Evolutionary conservation across 1,284 basidiomycete species (phyloP), one percentile per base, ranked within the genome.

Genomic region (Rhodotorula glutinis): DNA sequence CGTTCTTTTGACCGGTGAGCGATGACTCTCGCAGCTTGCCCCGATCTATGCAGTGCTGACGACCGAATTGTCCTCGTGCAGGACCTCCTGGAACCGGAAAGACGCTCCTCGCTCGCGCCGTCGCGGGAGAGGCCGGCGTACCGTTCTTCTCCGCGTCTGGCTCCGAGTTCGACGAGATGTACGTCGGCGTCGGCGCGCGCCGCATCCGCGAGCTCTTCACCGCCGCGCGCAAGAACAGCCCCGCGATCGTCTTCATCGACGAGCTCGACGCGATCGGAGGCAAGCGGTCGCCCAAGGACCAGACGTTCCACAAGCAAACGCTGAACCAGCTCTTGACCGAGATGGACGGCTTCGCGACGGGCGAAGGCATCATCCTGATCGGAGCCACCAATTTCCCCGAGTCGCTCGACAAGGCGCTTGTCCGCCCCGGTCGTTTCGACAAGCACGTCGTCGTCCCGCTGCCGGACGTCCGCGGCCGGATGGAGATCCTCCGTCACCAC

Each of bases 91-190:
- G 94, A 75, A 98, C 95, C 27, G 95, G 95, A 78, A 98, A 98
- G 82, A 98, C 95, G 2, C 86, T 98, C 84, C 84, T 98, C 19
- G 95, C 95, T 5, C 84, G 94, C 67, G 95, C 95, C 17, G 90
- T 98, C 10, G 95, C 95, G 21, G 96, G 96, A 62, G 94, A 98
- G 81, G 96, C 95, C 17, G 95, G 90, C 52, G 93, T 97, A 21
- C 90, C 90, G 4, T 93, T 93, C 82, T 87, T 93, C 78, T 80
- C 81, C 58, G 81, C 79, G 23, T 77, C 65, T 69, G 92, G 91
- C 21, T 94, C 92, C 56, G 92, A 96, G 77, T 97, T 98, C 73
- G 96, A 98, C 78, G 95, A 98, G 78, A 66, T 65, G 67, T 70
- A 92, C 78, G 93, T 96, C 62, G 92, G 92, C 65, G 91, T 95